These are phyloP conservation scores for Leccinum rimulosum DNA, from an alignment of 768 basidiomycete genomes.

Conservation along the genomic window DNA sequence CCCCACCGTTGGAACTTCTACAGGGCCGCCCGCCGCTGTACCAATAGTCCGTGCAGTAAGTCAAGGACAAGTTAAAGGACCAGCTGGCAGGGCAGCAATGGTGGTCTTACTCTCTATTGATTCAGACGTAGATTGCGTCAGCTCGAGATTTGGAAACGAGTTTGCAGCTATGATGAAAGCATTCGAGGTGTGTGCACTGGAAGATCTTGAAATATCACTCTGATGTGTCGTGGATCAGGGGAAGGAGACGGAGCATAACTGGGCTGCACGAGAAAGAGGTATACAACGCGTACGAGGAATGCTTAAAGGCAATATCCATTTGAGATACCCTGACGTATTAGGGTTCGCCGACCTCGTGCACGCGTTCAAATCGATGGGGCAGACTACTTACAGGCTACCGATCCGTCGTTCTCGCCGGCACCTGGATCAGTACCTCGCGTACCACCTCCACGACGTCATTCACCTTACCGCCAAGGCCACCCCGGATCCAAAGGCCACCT, in stretches of 20 bases:
- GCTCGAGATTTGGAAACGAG: constrained; percentile 82
- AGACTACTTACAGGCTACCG: no score
- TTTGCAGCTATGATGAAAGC: constrained; percentile 73
- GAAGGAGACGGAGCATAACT: constrained; percentile 97
- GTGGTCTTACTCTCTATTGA: constrained; percentile 21
- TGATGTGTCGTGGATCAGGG: constrained; percentile 49
- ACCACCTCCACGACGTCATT: constrained; percentile 61
- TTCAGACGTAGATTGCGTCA: constrained; percentile 67
- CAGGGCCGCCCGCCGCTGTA: constrained; percentile 25
- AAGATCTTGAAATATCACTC: not conserved
- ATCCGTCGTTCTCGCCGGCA: constrained; percentile 62
- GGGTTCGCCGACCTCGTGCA: no score
- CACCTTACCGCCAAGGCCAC: constrained; percentile 62
- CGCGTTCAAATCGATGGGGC: no score
- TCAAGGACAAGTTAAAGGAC: constrained; percentile 50
- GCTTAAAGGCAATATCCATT: constrained; percentile 81
- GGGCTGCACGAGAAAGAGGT: constrained; percentile 77
- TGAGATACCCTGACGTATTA: constrained; percentile 66
- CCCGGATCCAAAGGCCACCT: constrained; percentile 76
- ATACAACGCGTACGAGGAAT: constrained; percentile 82
- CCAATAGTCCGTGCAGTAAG: constrained; percentile 45
- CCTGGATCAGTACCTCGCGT: constrained; percentile 75
- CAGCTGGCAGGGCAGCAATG: constrained; percentile 57
- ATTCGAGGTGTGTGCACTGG: constrained; percentile 63
- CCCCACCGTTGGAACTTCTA: constrained; percentile 38